phyloP scores from a whole-genome alignment of 2,329 filamentous ascomycete species.

The Beauveria brongniartii region DNA sequence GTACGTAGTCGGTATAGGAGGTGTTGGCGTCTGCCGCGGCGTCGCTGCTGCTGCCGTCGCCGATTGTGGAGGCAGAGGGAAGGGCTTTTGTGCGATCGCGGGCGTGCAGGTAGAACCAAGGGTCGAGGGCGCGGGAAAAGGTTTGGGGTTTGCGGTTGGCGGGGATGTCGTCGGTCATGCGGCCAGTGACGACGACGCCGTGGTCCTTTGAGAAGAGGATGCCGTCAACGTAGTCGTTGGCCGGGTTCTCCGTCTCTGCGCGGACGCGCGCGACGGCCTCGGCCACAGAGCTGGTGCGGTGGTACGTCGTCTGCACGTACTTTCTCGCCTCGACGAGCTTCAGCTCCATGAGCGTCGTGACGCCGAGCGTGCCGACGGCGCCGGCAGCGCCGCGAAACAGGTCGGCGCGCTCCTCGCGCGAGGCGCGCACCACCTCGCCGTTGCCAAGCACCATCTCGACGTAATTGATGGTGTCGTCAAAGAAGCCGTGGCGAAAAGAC shows the following conservation, averaged over 20 bases:
- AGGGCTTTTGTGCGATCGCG: conserved; percentile 32
- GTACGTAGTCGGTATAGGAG: conserved; percentile 46
- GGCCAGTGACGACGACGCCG: conserved; percentile 60
- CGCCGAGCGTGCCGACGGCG: conserved; percentile 59
- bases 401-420: conserved; percentile 35
- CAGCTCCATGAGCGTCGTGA: conserved; percentile 60
- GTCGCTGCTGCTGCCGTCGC: neutral
- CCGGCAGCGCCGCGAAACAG: conserved; percentile 60
- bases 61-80: conserved; percentile 14
- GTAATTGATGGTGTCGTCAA: conserved; percentile 54
- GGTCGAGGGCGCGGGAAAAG: conserved; percentile 52
- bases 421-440: conserved; percentile 52
- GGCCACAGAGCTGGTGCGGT: conserved; percentile 40
- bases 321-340: conserved; percentile 50
- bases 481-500: conserved; percentile 63
- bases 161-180: conserved; percentile 47
- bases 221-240: conserved; percentile 65
- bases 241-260: conserved; percentile 33
- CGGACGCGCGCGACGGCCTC: conserved; percentile 41
- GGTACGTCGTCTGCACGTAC: conserved; percentile 57
- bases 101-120: conserved; percentile 72
- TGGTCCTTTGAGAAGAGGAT: conserved; percentile 56
- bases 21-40: conserved; percentile 13
- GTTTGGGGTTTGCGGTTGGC: conserved; percentile 38
- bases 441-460: conserved; percentile 64